phyloP scores from a whole-genome alignment of 306 rosid species.

The Boehmeria nivea region DNA sequence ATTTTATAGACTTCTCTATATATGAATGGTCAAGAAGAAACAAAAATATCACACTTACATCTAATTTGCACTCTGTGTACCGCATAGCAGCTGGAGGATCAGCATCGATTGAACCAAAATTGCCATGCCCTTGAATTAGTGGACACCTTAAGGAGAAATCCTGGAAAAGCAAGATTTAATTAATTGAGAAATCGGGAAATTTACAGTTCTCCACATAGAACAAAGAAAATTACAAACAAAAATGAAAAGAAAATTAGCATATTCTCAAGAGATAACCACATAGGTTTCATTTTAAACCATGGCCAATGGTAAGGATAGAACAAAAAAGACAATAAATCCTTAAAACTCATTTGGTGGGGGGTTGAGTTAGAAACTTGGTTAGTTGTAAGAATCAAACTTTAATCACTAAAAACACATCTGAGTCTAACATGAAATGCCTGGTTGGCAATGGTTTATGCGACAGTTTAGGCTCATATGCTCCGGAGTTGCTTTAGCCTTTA shows the following conservation, averaged over 20 bases:
- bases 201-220: background rate
- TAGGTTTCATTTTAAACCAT: too few species aligned
- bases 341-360: too few species aligned
- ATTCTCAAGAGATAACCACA: background rate
- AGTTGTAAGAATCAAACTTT: too few species aligned
- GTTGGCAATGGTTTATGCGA: too few species aligned
- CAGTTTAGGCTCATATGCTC: too few species aligned
- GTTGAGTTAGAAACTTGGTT: too few species aligned
- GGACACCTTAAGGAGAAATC: slow-evolving; percentile 85
- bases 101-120: slow-evolving; percentile 94
- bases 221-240: background rate
- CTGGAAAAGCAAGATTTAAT: slow-evolving; percentile 34
- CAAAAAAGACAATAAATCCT: too few species aligned
- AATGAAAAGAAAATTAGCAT: background rate
- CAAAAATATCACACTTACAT: slow-evolving; percentile 41
- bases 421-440: too few species aligned
- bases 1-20: too few species aligned
- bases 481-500: too few species aligned
- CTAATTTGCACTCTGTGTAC: slow-evolving; percentile 94
- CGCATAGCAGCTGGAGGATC: slow-evolving; percentile 99
- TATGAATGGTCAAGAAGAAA: background rate
- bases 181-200: background rate
- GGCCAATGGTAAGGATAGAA: too few species aligned
- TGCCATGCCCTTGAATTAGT: slow-evolving; percentile 93
- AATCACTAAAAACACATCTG: too few species aligned